A percentile compares a stretch with the other conserved stretches of the same genome.
phyloP scores from a whole-genome alignment of 2,329 filamentous ascomycete genomes.

The Beauveria asiatica region DNA sequence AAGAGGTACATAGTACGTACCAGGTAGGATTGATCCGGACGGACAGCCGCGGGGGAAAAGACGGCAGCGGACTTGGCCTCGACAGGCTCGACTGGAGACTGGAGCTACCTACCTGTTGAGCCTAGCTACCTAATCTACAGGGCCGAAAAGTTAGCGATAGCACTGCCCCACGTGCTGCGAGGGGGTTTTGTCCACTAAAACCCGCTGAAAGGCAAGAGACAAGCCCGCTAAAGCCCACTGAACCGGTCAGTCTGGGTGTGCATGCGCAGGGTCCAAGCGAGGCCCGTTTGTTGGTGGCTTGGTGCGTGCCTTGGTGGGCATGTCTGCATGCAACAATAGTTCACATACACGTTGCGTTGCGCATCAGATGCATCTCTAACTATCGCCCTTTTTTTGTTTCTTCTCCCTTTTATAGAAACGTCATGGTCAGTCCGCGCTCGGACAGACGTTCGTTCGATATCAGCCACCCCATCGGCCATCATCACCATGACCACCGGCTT shows the following conservation, averaged over 20 bases:
- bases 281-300: not conserved
- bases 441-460: not conserved
- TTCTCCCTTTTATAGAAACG: too few relatives aligned
- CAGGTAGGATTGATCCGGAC: too few relatives aligned
- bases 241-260: not conserved
- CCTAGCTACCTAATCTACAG: too few relatives aligned
- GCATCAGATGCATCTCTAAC: not conserved
- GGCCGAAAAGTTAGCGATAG: not conserved
- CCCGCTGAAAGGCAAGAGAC: not conserved
- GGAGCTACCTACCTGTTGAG: too few relatives aligned
- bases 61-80: not conserved
- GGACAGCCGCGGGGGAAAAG: not conserved
- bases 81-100: too few relatives aligned
- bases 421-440: too few relatives aligned
- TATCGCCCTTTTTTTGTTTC: too few relatives aligned
- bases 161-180: slow-evolving; percentile 3
- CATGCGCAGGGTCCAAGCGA: slow-evolving; percentile 3
- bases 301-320: too few relatives aligned
- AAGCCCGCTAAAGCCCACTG: slow-evolving; percentile 3
- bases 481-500: not conserved
- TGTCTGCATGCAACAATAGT: too few relatives aligned
- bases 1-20: too few relatives aligned
- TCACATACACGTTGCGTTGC: not conserved
- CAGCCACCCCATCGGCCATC: not conserved
- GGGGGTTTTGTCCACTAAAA: not conserved